phyloP scores from a whole-genome alignment of 768 basidiomycete genomes.

The Russula abietina region DNA sequence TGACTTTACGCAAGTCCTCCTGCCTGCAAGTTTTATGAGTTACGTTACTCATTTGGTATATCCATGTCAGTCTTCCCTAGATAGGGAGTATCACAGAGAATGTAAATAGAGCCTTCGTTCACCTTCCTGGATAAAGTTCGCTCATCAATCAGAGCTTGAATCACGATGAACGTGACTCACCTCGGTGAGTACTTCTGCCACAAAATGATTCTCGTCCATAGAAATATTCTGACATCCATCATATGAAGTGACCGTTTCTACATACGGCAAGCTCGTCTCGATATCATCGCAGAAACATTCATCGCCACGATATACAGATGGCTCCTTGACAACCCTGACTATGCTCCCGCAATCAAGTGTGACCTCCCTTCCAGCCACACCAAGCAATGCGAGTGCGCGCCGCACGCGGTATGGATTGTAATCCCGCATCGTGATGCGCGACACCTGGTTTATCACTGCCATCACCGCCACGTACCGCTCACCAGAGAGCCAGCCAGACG shows the following conservation, averaged over 20 bases:
- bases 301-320: neutral
- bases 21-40: too few species aligned
- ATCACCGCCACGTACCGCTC: slow-evolving; percentile 2
- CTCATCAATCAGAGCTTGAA: too few species aligned
- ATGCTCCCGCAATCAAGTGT: neutral
- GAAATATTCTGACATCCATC: neutral
- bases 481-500: slow-evolving; percentile 10
- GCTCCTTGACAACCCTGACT: neutral
- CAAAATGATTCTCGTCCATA: slow-evolving; percentile 10
- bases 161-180: neutral
- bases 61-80: too few species aligned
- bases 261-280: slow-evolving; percentile 6
- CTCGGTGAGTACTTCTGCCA: slow-evolving; percentile 5
- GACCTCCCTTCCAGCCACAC: neutral
- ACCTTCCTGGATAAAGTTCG: neutral
- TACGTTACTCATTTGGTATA: too few species aligned
- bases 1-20: too few species aligned
- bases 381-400: neutral
- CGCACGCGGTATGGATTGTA: slow-evolving; percentile 10
- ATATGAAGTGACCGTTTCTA: slow-evolving; percentile 11
- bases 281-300: slow-evolving; percentile 3
- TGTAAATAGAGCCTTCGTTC: slow-evolving; percentile 15
- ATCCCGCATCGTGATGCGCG: slow-evolving; percentile 7
- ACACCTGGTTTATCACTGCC: too few species aligned
- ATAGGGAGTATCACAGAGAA: neutral